These are phyloP conservation scores for Pisolithus marmoratus DNA, from an alignment of 768 basidiomycete species.

Conservation along the genomic window DNA sequence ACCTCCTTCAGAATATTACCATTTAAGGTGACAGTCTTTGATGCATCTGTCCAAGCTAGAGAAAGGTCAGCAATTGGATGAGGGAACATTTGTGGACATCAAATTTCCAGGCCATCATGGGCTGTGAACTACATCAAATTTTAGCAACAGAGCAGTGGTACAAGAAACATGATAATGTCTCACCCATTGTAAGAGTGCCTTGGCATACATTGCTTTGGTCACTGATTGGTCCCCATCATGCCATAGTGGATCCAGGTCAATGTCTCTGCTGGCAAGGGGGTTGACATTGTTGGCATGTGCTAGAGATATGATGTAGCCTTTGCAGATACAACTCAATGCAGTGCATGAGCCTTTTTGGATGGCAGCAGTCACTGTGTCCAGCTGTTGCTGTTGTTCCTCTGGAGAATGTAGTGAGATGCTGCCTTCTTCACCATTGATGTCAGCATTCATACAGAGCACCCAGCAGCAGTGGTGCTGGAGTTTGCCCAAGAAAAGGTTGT, in stretches of 20 bases:
- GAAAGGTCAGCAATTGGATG: background rate
- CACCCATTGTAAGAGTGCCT: no score
- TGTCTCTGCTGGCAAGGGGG: no score
- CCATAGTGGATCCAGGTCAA: no score
- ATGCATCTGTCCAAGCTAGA: background rate
- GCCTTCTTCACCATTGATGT: background rate
- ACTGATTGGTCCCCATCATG: no score
- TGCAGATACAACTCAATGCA: background rate
- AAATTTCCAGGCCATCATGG: background rate
- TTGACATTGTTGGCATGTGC: background rate
- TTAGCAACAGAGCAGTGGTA: no score
- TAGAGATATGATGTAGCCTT: background rate
- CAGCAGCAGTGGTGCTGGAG: conserved; percentile 5
- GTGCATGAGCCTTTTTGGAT: background rate
- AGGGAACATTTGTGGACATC: background rate
- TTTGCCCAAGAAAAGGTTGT: no score
- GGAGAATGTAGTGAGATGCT: background rate
- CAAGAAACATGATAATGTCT: no score
- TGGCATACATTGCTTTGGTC: no score
- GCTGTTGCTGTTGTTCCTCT: background rate
- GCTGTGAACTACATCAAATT: background rate
- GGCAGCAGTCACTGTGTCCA: background rate
- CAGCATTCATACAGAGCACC: conserved; percentile 12
- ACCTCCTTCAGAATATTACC: background rate
- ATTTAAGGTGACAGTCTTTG: background rate